Conservation (phyloP, 2,329 filamentous ascomycete genomes). For the Pseudocercospora cruenta region DNA sequence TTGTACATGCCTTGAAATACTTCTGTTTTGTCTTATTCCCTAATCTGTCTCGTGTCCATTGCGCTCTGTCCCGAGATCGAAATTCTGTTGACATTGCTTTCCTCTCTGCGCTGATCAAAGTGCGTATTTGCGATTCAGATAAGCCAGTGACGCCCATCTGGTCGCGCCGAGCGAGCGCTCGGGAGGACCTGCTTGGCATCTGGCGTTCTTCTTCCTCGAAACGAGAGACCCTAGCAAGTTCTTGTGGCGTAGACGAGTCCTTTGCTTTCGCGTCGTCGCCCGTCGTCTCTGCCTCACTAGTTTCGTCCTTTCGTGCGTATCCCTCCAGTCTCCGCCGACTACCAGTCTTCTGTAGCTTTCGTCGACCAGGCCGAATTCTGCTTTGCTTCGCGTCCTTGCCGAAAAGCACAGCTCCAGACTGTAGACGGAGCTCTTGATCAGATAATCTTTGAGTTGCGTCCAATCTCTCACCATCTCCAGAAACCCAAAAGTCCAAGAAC, state of each 20-base stretch:
- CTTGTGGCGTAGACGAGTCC: not conserved
- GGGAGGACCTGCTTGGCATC: not conserved
- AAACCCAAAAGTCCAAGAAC: constrained; percentile 26
- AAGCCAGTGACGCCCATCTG: constrained; percentile 21
- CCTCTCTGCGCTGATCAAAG: constrained; percentile 21
- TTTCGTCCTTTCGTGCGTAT: not conserved
- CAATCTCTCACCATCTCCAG: not conserved
- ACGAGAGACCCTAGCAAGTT: not conserved
- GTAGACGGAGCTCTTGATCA: constrained; percentile 16
- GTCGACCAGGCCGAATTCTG: not conserved
- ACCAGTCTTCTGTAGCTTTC: not conserved
- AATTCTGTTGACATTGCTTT: constrained; percentile 20
- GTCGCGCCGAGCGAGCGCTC: constrained; percentile 19
- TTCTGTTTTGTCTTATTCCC: constrained; percentile 28
- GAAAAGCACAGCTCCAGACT: constrained; percentile 19
- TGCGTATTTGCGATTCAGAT: constrained; percentile 18
- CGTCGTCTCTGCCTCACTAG: not conserved
- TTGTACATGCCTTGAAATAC: constrained; percentile 27
- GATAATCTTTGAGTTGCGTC: not conserved
- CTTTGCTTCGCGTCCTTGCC: constrained; percentile 5
- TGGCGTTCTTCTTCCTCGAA: not conserved
- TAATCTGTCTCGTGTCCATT: constrained; percentile 25
- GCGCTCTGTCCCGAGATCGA: constrained; percentile 21
- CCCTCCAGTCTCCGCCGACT: not conserved
- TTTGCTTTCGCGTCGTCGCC: not conserved